phyloP scores from a whole-genome alignment of 31 red algal genomes.

The Pterothamnion heteromorphum region DNA sequence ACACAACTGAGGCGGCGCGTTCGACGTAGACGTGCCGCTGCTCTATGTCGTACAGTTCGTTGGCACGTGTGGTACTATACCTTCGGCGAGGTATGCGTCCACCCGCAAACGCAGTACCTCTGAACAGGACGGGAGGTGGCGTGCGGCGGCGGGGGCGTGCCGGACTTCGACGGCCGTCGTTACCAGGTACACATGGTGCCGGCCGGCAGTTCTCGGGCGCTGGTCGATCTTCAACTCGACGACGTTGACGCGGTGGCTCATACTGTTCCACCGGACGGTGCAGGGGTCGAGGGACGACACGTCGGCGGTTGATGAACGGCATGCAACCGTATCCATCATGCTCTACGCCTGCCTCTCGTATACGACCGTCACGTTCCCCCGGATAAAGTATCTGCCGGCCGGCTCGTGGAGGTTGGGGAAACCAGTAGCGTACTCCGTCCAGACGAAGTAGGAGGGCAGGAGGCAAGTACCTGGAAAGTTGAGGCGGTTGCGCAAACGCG shows the following conservation, averaged over 20 bases:
- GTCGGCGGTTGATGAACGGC: background rate
- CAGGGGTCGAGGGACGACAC: background rate
- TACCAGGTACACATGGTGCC: background rate
- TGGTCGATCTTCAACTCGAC: too few species aligned
- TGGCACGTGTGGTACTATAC: background rate
- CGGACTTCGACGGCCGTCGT: background rate
- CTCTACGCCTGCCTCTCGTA: background rate
- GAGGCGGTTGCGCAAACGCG: background rate
- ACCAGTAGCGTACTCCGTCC: background rate
- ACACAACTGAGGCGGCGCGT: background rate
- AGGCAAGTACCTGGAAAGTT: background rate
- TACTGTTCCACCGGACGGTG: background rate
- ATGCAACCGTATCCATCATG: background rate
- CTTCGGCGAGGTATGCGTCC: background rate
- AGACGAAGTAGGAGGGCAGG: background rate
- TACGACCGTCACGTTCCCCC: background rate
- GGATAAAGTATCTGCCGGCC: background rate
- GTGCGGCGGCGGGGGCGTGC: background rate
- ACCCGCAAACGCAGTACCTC: background rate
- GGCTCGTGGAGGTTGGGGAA: background rate
- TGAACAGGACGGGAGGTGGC: background rate
- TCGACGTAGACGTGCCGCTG: background rate
- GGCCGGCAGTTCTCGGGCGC: too few species aligned
- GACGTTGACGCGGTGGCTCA: too few species aligned
- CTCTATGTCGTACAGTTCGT: background rate